Evolutionary conservation across 2,329 filamentous ascomycete genomes (phyloP).

Genomic region (Xylariales sp.): DNA sequence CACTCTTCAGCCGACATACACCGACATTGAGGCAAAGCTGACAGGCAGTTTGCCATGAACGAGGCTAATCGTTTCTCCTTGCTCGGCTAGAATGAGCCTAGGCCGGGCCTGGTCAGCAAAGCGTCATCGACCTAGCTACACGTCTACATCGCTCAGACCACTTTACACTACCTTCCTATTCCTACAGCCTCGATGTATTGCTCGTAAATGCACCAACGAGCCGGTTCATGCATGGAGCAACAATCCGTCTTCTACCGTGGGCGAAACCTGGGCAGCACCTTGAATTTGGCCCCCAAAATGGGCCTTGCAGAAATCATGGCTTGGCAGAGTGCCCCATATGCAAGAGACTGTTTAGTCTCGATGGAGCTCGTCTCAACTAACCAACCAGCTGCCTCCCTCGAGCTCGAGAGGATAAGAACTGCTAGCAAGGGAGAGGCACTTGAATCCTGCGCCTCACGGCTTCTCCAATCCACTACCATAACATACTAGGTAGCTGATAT

Average conservation of each 20-base stretch:
- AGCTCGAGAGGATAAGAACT: slow-evolving; percentile 20
- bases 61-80: slow-evolving; percentile 1
- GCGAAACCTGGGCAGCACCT: background rate
- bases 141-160: background rate
- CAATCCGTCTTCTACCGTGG: slow-evolving; percentile 2
- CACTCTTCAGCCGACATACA: slow-evolving; percentile 1
- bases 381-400: slow-evolving; percentile 32
- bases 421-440: slow-evolving; percentile 24
- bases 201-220: slow-evolving; percentile 30
- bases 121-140: slow-evolving; percentile 15
- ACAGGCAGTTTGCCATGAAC: slow-evolving; percentile 13
- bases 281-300: slow-evolving; percentile 32
- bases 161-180: background rate
- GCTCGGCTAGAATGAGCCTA: slow-evolving; percentile 12
- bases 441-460: slow-evolving; percentile 37
- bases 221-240: slow-evolving; percentile 27
- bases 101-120: slow-evolving; percentile 3
- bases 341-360: slow-evolving; percentile 25
- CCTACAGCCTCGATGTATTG: slow-evolving; percentile 13
- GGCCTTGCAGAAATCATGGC: slow-evolving; percentile 37
- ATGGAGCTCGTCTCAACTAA: slow-evolving; percentile 23
- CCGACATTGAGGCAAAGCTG: slow-evolving; percentile 35
- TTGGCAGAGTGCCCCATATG: slow-evolving; percentile 25
- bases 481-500: background rate
- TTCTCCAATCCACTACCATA: slow-evolving; percentile 23